phyloP scores from a whole-genome alignment of 208 protist species.

The Leptomonas pyrrhocoris region DNA sequence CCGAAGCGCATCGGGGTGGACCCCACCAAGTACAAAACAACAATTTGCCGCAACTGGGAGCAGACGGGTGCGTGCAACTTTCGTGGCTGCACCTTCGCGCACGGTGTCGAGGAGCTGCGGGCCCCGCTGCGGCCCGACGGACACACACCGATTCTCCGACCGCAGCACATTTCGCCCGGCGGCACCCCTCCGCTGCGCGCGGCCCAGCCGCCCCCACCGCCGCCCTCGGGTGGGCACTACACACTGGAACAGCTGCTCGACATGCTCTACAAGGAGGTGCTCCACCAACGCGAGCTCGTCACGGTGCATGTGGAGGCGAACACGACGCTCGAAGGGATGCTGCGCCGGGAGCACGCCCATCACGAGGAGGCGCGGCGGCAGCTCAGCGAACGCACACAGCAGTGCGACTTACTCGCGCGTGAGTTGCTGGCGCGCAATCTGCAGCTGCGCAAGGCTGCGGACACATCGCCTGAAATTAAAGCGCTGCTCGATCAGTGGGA shows the following conservation, averaged over 20 bases:
- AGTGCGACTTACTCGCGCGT: constrained; percentile 30
- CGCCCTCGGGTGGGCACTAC: constrained; percentile 17
- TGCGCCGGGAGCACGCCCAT: constrained; percentile 60
- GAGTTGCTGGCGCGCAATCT: constrained; percentile 36
- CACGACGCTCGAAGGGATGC: constrained; percentile 64
- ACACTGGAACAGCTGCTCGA: constrained; percentile 74
- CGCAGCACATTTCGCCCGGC: constrained; percentile 35
- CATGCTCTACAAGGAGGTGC: constrained; percentile 66
- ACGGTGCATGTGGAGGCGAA: constrained; percentile 72
- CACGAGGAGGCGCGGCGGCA: constrained; percentile 46
- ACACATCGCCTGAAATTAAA: constrained; percentile 22
- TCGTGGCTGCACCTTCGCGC: constrained; percentile 83
- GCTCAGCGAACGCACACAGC: constrained; percentile 44
- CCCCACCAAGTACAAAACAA: constrained; percentile 86
- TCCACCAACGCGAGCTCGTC: constrained; percentile 60
- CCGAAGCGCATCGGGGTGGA: constrained; percentile 68
- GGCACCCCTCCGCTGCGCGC: constrained; percentile 45
- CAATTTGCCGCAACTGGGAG: constrained; percentile 86
- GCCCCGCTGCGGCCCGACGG: constrained; percentile 48
- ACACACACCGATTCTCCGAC: constrained; percentile 40
- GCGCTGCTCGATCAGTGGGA: constrained; percentile 35
- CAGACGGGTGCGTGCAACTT: constrained; percentile 69
- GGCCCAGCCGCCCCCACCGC: constrained; percentile 26
- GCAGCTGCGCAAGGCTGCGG: constrained; percentile 33
- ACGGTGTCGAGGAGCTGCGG: constrained; percentile 82